Conservation (phyloP, 768 basidiomycete genomes). For the Lyophyllum shimeji region DNA sequence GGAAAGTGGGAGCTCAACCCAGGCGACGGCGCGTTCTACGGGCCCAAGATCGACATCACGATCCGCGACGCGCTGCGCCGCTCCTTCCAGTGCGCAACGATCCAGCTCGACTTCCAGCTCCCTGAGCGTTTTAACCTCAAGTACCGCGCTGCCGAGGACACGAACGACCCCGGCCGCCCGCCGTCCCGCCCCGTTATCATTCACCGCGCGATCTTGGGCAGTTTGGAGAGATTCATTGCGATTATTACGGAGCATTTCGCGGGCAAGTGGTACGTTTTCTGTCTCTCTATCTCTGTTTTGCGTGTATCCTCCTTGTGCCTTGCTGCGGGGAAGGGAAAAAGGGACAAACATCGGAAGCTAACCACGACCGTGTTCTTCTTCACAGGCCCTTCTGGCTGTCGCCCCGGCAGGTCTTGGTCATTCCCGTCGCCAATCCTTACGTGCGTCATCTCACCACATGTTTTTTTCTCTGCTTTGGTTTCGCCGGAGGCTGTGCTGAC, state of each 20-base stretch:
- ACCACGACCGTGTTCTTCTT: constrained; percentile 2
- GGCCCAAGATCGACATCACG: constrained; percentile 98
- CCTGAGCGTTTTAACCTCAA: constrained; percentile 95
- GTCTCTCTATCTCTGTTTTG: neutral
- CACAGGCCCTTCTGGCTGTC: constrained; percentile 96
- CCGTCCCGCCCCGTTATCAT: constrained; percentile 92
- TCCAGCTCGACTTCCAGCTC: constrained; percentile 98
- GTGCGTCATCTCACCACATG: constrained; percentile 57
- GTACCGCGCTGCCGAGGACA: constrained; percentile 79
- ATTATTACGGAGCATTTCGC: constrained; percentile 97
- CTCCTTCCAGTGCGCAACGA: constrained; percentile 97
- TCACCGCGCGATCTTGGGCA: constrained; percentile 94
- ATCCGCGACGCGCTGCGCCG: constrained; percentile 89
- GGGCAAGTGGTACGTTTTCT: constrained; percentile 81
- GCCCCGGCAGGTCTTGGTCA: constrained; percentile 92
- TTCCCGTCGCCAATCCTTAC: constrained; percentile 89
- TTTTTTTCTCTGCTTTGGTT: neutral
- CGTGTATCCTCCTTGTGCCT: too few relatives aligned
- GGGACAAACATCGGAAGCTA: neutral
- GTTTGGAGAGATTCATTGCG: constrained; percentile 92
- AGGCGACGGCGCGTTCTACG: constrained; percentile 99
- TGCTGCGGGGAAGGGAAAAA: constrained; percentile 1
- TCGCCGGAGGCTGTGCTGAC: constrained; percentile 16
- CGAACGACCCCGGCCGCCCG: constrained; percentile 51
- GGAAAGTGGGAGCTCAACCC: constrained; percentile 93